phyloP scores from a whole-genome alignment of 352 stramenopile species.

The Labyrinthula sp. region DNA sequence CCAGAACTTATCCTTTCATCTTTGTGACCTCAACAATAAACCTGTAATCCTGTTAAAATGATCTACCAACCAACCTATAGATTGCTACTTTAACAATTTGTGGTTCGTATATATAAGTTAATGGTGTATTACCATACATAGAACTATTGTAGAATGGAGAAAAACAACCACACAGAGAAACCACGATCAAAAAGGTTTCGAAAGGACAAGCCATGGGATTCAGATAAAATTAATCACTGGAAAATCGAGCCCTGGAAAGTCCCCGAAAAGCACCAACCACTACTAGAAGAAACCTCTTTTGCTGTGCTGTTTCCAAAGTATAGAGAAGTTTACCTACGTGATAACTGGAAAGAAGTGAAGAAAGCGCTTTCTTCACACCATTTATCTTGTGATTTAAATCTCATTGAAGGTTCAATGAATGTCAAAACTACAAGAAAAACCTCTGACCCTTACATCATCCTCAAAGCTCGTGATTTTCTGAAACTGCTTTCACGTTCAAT shows the following conservation, averaged over 20 bases:
- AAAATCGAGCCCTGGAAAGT: slow-evolving; percentile 70
- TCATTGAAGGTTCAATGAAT: slow-evolving; percentile 87
- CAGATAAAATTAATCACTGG: slow-evolving; percentile 92
- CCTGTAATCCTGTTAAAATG: too few species aligned
- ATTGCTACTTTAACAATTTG: too few species aligned
- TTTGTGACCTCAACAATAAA: too few species aligned
- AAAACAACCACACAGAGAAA: too few species aligned
- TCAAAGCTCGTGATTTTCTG: slow-evolving; percentile 94
- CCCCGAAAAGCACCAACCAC: slow-evolving; percentile 49
- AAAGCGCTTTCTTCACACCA: slow-evolving; percentile 72
- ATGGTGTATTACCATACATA: too few species aligned
- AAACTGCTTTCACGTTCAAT: slow-evolving; percentile 92
- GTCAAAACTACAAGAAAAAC: slow-evolving; percentile 71
- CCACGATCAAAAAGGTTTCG: slow-evolving; percentile 81
- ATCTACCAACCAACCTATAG: too few species aligned
- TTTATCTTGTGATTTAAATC: slow-evolving; percentile 88
- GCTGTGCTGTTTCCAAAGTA: slow-evolving; percentile 99
- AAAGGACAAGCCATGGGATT: slow-evolving; percentile 97
- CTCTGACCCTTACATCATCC: slow-evolving; percentile 77
- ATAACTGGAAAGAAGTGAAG: slow-evolving; percentile 94
- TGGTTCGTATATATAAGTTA: too few species aligned
- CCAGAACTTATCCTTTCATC: too few species aligned
- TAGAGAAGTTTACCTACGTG: slow-evolving; percentile 92
- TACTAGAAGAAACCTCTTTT: slow-evolving; percentile 96
- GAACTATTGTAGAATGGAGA: too few species aligned